Evolutionary conservation across 2,329 filamentous ascomycete genomes (phyloP).

Genomic region (Phaeoacremonium minimum): DNA sequence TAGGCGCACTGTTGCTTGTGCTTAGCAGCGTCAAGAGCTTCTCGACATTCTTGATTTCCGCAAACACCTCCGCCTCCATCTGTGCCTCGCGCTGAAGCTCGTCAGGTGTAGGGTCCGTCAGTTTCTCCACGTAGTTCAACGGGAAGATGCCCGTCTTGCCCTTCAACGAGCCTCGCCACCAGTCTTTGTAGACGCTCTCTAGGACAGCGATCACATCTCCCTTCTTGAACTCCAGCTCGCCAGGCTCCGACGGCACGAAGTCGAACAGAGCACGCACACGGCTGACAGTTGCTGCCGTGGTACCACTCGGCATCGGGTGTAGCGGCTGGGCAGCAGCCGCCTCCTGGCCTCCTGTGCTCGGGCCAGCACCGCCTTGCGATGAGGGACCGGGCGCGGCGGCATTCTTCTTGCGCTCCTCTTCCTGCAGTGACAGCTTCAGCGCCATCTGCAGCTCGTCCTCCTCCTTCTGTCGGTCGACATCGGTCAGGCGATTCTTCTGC

Average conservation of each 20-base stretch:
- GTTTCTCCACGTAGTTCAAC: conserved; percentile 96
- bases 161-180: conserved; percentile 95
- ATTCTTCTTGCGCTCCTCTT: conserved; percentile 64
- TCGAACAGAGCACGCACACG: conserved; percentile 91
- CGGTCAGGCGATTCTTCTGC: conserved; percentile 86
- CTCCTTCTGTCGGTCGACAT: conserved; percentile 86
- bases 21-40: conserved; percentile 83
- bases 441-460: conserved; percentile 98
- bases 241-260: conserved; percentile 89
- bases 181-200: conserved; percentile 98
- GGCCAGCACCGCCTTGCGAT: conserved; percentile 25
- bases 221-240: conserved; percentile 93
- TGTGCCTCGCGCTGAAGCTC: conserved; percentile 93
- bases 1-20: conserved; percentile 73
- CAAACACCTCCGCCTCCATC: conserved; percentile 75
- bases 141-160: conserved; percentile 98
- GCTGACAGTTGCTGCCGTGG: conserved; percentile 93
- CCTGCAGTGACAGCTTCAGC: conserved; percentile 84
- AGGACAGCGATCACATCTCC: conserved; percentile 96
- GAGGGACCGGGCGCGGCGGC: conserved; percentile 28
- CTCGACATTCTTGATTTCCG: conserved; percentile 61
- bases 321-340: conserved; percentile 38
- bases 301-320: conserved; percentile 68
- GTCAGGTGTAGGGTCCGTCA: conserved; percentile 89
- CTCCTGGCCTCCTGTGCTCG: conserved; percentile 27